phyloP scores from a whole-genome alignment of 192 early-diverging fungal species.

The Chytriomyces confervae region DNA sequence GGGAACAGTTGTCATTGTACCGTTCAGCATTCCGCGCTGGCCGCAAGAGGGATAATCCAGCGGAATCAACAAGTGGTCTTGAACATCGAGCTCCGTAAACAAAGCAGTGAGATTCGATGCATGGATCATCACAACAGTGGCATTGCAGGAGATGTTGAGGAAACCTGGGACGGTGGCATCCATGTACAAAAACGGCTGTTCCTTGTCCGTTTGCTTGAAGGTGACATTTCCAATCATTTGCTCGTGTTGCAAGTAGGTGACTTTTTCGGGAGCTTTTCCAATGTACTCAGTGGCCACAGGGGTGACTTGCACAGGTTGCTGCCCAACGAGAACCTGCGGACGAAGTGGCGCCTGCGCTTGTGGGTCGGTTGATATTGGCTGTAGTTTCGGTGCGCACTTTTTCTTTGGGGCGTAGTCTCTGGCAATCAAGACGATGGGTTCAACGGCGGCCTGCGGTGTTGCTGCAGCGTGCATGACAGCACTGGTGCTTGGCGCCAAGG shows the following conservation, averaged over 20 bases:
- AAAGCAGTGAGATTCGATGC: background rate
- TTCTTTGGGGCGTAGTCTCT: too few relatives aligned
- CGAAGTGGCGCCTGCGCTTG: background rate
- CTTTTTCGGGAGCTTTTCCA: background rate
- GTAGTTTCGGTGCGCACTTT: too few relatives aligned
- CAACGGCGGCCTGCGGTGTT: too few relatives aligned
- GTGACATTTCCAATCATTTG: background rate
- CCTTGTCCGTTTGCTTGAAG: background rate
- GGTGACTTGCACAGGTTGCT: background rate
- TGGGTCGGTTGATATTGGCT: too few relatives aligned
- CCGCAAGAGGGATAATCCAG: conserved; percentile 5
- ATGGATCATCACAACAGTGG: background rate
- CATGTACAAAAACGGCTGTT: conserved; percentile 7
- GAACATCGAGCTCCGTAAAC: background rate
- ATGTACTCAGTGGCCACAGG: background rate
- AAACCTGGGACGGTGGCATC: conserved; percentile 5
- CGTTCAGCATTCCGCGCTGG: background rate
- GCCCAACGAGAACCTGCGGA: background rate
- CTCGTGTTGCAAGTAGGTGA: background rate
- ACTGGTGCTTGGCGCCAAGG: too few relatives aligned
- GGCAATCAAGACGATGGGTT: too few relatives aligned
- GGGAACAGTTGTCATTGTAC: background rate
- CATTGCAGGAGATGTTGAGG: background rate
- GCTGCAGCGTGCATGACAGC: too few relatives aligned
- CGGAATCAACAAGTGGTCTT: background rate